Conservation (phyloP, 768 basidiomycete genomes). For the Leccinellum rugosiceps region DNA sequence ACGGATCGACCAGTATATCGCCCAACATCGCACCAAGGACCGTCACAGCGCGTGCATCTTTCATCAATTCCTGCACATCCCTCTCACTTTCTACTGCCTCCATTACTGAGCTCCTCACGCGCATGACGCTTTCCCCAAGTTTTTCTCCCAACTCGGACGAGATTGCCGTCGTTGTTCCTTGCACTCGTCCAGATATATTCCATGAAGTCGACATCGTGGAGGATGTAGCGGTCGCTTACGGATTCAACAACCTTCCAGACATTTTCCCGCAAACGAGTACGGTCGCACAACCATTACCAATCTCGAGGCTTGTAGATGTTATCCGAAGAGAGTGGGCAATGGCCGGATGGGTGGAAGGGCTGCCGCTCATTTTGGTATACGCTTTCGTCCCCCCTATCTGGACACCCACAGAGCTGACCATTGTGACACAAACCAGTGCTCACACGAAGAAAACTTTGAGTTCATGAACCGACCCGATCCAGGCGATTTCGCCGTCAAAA, state of each 20-base stretch:
- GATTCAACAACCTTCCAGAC: slow-evolving; percentile 93
- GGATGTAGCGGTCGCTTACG: slow-evolving; percentile 95
- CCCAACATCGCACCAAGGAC: slow-evolving; percentile 77
- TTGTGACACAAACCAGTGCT: slow-evolving; percentile 59
- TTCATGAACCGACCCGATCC: slow-evolving; percentile 88
- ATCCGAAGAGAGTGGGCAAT: slow-evolving; percentile 88
- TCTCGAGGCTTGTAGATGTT: slow-evolving; percentile 88
- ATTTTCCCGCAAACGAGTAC: slow-evolving; percentile 93
- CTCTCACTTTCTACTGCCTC: slow-evolving; percentile 64
- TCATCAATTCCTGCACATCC: slow-evolving; percentile 95
- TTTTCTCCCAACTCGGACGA: slow-evolving; percentile 53
- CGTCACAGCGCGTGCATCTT: slow-evolving; percentile 77
- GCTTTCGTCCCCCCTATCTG: neutral
- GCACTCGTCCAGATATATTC: slow-evolving; percentile 97
- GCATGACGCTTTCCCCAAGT: slow-evolving; percentile 74
- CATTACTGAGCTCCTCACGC: slow-evolving; percentile 68
- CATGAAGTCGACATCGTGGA: slow-evolving; percentile 99
- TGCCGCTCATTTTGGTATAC: slow-evolving; percentile 86
- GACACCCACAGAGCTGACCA: slow-evolving; percentile 3
- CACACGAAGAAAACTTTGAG: slow-evolving; percentile 97
- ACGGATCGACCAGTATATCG: slow-evolving; percentile 71
- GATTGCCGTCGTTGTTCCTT: slow-evolving; percentile 74
- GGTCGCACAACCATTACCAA: slow-evolving; percentile 85
- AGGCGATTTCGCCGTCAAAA: slow-evolving; percentile 76
- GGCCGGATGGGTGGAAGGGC: slow-evolving; percentile 94